Conservation (phyloP, 2,329 filamentous ascomycete genomes). For the Chaetomiaceae sp. region DNA sequence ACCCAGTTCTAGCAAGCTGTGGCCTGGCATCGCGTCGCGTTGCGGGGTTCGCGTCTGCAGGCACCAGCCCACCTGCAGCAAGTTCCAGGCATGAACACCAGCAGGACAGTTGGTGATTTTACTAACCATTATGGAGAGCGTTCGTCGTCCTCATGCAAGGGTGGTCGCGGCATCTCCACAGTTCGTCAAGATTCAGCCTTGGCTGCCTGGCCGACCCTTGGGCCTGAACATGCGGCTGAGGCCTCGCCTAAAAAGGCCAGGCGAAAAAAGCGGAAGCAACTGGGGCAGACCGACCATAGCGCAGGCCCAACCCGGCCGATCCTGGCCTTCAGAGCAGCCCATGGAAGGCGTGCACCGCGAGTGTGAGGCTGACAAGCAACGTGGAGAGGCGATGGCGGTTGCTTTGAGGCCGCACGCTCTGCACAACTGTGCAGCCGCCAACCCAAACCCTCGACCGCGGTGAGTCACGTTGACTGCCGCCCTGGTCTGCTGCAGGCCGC, state of each 20-base stretch:
- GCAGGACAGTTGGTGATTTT: no score
- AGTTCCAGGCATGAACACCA: no score
- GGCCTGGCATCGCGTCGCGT: no score
- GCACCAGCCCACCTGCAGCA: no score
- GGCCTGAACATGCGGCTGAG: neutral
- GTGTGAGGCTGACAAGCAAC: slow-evolving; percentile 5
- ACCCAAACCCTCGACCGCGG: slow-evolving; percentile 5
- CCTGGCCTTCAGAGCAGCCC: neutral
- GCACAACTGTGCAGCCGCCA: slow-evolving; percentile 5
- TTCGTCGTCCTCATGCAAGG: no score
- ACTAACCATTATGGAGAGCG: no score
- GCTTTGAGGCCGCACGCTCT: neutral
- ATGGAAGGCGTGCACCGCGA: slow-evolving; percentile 12
- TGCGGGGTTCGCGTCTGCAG: no score
- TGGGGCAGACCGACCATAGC: neutral
- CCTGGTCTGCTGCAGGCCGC: slow-evolving; percentile 7
- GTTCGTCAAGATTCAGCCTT: neutral
- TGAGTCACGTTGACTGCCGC: slow-evolving; percentile 13
- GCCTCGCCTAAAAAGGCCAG: neutral
- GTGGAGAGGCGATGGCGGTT: neutral
- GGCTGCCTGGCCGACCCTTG: slow-evolving; percentile 4
- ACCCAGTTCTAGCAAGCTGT: no score
- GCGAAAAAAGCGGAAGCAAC: neutral
- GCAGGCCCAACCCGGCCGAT: neutral
- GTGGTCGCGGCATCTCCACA: no score